A percentile compares a stretch with the other conserved stretches of the same genome.
Evolutionary conservation across 768 basidiomycete genomes (phyloP).

Genomic region (Symmetrospora coprosmae): DNA sequence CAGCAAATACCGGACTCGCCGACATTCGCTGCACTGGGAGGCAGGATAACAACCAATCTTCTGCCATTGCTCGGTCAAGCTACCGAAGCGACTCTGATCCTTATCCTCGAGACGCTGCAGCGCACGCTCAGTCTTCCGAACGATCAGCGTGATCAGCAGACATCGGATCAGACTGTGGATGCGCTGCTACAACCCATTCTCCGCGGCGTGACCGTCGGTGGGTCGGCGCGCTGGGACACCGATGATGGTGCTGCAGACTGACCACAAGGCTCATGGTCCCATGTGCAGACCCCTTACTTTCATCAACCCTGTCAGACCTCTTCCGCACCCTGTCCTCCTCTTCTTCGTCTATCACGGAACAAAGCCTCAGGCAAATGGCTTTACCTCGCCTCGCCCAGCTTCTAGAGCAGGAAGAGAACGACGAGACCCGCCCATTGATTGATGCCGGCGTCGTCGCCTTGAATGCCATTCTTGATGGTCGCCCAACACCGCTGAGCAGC

Average conservation of each 20-base stretch:
- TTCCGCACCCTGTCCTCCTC: slow-evolving; percentile 56
- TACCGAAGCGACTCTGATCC: slow-evolving; percentile 72
- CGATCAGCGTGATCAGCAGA: slow-evolving; percentile 37
- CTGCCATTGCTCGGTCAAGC: slow-evolving; percentile 67
- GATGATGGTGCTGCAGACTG: too few relatives aligned
- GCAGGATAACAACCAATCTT: slow-evolving; percentile 62
- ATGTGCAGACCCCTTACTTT: slow-evolving; percentile 71
- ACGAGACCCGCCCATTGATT: slow-evolving; percentile 49
- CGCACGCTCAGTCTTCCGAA: slow-evolving; percentile 61
- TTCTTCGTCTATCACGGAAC: slow-evolving; percentile 49
- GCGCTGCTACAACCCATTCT: too few relatives aligned
- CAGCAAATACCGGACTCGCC: slow-evolving; percentile 43
- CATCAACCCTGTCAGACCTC: slow-evolving; percentile 71
- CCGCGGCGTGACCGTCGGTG: too few relatives aligned
- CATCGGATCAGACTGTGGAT: too few relatives aligned
- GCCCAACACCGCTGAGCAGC: slow-evolving; percentile 46
- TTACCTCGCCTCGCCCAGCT: slow-evolving; percentile 58
- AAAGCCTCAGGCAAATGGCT: slow-evolving; percentile 56
- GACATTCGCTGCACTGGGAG: slow-evolving; percentile 51
- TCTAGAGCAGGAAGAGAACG: slow-evolving; percentile 45
- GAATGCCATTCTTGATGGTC: slow-evolving; percentile 55
- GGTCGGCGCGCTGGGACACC: too few relatives aligned
- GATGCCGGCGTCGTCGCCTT: slow-evolving; percentile 70
- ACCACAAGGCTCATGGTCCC: too few relatives aligned
- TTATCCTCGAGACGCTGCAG: slow-evolving; percentile 72